Evolutionary conservation across 2,329 filamentous ascomycete genomes (phyloP), one percentile per base, ranked within the genome.

Genomic region (Colletotrichum falcatum): DNA sequence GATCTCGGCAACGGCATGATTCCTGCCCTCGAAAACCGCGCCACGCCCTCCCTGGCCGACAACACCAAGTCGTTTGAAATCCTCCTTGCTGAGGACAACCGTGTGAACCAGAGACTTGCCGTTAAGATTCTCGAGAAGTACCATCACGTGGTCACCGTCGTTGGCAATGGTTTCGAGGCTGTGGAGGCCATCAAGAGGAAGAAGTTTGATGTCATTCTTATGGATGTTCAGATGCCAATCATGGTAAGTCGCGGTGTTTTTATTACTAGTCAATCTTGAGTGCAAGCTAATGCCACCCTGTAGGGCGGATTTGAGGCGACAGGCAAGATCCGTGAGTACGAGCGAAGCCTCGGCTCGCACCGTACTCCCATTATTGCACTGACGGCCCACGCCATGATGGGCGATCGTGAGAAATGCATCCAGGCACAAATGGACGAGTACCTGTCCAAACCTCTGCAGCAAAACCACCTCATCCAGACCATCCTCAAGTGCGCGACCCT

Each of bases 211-310:
- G 94, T 97, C 72, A 96, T 99, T 74, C 87, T 99, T 59, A 99
- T 99, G 96, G 96, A 99, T 79, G 96, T 99, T 23, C 96, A 98
- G 80, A 99, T 99, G 96, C 96, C 96, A n/a, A 93, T 98, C 77
- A 98, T 98, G 95, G 91, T 93, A 83, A 84, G 89, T 73, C 44
- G 51, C 67, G 64, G 44, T n/a, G 54, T 67, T 70, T 70, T 65
- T 63, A 54, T 67, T 53, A 35, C 48, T 54, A 62, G 44, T 61
- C 49, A 23, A 68, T 46, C 68, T 23, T 42, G n/a, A 70, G 44
- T 62, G 64, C 44, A 44, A 62, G 69, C 69, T 71, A 70, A 71
- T 33, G 48, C 65, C 66, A 70, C 65, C 69, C 69, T 28, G 64
- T 46, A 93, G 91, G 96, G 96, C 79, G 96, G 96, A 54, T 98